Evolutionary conservation across 2,329 filamentous ascomycete genomes (phyloP).

Genomic region (Aspergillus aculeatus): DNA sequence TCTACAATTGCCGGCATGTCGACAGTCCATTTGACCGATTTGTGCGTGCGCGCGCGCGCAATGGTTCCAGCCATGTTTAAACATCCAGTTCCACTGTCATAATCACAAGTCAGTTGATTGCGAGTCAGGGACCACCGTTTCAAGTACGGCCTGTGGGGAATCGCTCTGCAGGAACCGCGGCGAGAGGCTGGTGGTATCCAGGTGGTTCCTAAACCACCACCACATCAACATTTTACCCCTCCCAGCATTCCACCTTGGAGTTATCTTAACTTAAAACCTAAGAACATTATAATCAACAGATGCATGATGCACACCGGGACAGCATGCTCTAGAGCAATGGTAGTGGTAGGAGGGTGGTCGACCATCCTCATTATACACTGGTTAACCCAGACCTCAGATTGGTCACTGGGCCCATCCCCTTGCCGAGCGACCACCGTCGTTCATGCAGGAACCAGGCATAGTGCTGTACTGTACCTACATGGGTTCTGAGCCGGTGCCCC

Average conservation of each 20-base stretch:
- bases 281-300: neutral
- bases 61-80: neutral
- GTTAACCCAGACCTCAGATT: constrained; percentile 1
- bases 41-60: neutral
- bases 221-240: neutral
- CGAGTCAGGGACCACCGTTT: neutral
- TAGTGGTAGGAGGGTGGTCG: neutral
- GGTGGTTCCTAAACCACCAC: neutral
- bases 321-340: neutral
- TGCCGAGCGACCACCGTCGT: neutral
- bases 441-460: constrained; percentile 4
- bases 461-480: neutral
- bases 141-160: neutral
- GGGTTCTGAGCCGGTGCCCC: neutral
- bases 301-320: neutral
- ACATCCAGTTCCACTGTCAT: neutral
- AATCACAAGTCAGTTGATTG: neutral
- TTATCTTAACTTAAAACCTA: no score
- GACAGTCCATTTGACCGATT: neutral
- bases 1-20: constrained; percentile 2
- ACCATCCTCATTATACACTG: neutral
- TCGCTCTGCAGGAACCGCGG: constrained; percentile 5
- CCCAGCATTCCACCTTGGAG: constrained; percentile 2
- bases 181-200: constrained; percentile 2
- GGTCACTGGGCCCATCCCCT: constrained; percentile 1